These are phyloP conservation scores for Alternaria longipes DNA, from an alignment of 2,329 filamentous ascomycete species.

Conservation along the genomic window DNA sequence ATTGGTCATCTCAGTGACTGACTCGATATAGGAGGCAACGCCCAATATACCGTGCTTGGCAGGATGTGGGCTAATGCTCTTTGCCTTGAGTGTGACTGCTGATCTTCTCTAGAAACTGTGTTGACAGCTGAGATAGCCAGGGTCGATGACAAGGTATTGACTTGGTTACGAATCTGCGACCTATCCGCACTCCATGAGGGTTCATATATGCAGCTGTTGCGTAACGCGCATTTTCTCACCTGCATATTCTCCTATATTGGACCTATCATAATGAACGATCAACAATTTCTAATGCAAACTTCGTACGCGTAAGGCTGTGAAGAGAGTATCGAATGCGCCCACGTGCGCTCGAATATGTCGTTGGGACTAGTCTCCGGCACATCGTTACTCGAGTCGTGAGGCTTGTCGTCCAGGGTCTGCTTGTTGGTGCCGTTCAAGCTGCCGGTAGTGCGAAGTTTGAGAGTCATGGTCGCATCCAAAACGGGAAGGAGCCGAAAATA, in stretches of 20 bases:
- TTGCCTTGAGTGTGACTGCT: constrained; percentile 15
- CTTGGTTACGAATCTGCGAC: background rate
- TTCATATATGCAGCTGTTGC: background rate
- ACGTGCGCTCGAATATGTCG: constrained; percentile 10
- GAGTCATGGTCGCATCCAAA: constrained; percentile 8
- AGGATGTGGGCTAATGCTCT: constrained; percentile 17
- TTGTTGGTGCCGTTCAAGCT: background rate
- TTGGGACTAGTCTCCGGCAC: constrained; percentile 2
- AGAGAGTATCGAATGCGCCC: background rate
- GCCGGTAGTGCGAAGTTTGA: constrained; percentile 6
- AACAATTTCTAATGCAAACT: background rate
- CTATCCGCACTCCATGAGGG: constrained; percentile 1
- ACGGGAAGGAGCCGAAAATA: background rate
- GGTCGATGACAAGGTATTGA: constrained; percentile 5
- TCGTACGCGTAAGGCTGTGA: background rate
- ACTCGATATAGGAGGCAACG: constrained; percentile 7
- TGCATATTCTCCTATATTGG: background rate
- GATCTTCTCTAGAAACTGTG: constrained; percentile 16
- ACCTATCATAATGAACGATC: background rate
- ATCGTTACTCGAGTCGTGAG: background rate
- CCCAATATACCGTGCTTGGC: constrained; percentile 21
- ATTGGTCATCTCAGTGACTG: constrained; percentile 11
- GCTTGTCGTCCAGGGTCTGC: constrained; percentile 1
- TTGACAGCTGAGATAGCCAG: constrained; percentile 10
- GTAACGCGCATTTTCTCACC: background rate